Base-by-base conservation (phyloP, 2,329 filamentous ascomycete species). In the Aspergillus piperis region DNA sequence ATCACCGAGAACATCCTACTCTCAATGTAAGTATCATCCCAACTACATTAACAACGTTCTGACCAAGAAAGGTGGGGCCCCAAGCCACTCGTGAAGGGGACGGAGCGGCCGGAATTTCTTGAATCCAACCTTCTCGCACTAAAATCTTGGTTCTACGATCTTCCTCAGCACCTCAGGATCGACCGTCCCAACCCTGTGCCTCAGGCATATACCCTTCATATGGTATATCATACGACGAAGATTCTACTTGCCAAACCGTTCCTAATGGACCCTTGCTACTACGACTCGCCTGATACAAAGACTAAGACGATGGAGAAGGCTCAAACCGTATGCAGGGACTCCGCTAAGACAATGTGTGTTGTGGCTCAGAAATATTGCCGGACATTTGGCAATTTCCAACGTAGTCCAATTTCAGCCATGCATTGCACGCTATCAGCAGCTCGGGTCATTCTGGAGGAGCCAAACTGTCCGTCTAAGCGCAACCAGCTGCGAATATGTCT, bases 61-160 rank as follows among this genome's bases (percentile, higher is more conserved):
- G 25, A 21, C n/a, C 19, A 8, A 27, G 10, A 2, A 36, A 54
- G 52, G 17, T 54, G 52, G 52, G 52, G 21, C 10, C 52, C 52
- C 8, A 44, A 13, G 15, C 38, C 36, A 30, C 36, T 42, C 17
- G 11, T 42, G 8, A 44, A 44, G 11, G 38, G 17, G 5, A 10
- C 15, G 1, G 52, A 54, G 23, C 21, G 23, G 30, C 8, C 41
- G 8, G 17, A 25, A 17, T 75, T 75, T 54, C 70, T 75, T 19
- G 64, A 72, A 3, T 68, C 66, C 2, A 71, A 68, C 57, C 61
- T 74, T 3, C 61, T 76, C 5, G 68, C 75, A 39, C 66, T 77
- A 1, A 72, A 69, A 57, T 71, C 66, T 1, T 75, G 74, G 74
- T 67, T 72, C 54, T 75, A 77, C 39, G 72, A 76, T 51, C 67